These are phyloP conservation scores for Aspergillus nidulans DNA, from an alignment of 495 filamentous ascomycete species.

Conservation along the genomic window DNA sequence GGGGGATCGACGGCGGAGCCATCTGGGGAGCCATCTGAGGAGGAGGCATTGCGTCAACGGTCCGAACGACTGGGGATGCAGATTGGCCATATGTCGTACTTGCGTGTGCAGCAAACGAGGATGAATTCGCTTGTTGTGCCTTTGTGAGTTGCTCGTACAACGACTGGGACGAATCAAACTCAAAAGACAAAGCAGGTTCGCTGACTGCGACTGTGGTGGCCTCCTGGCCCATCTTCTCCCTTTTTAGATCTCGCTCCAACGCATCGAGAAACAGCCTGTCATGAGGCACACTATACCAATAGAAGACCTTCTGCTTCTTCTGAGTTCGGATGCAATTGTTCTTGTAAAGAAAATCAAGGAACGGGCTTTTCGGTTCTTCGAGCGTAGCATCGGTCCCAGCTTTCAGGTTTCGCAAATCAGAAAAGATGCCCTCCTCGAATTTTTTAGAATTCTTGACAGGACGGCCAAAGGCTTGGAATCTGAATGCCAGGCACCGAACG, in stretches of 20 bases:
- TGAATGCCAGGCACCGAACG: conserved; percentile 94
- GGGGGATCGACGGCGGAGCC: conserved; percentile 66
- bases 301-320: conserved; percentile 99
- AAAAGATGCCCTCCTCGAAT: conserved; percentile 99
- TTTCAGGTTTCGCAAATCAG: conserved; percentile 95
- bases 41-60: conserved; percentile 83
- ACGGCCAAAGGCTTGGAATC: conserved; percentile 96
- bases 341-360: conserved; percentile 98
- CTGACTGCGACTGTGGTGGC: conserved; percentile 92
- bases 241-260: conserved; percentile 92
- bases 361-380: conserved; percentile 96
- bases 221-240: conserved; percentile 99
- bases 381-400: conserved; percentile 98
- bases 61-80: conserved; percentile 79
- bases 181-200: conserved; percentile 95
- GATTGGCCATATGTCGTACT: conserved; percentile 74
- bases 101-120: conserved; percentile 86
- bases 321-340: conserved; percentile 99
- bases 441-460: conserved; percentile 99
- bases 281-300: conserved; percentile 99
- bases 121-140: conserved; percentile 96
- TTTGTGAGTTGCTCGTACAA: conserved; percentile 99
- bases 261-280: conserved; percentile 97
- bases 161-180: conserved; percentile 98
- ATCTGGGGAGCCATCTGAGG: conserved; percentile 69